A percentile compares a stretch with the other conserved stretches of the same genome.
Conservation (phyloP, 228 moss, liverwort and hornwort genomes). For the Sphagnum magellanicum region DNA sequence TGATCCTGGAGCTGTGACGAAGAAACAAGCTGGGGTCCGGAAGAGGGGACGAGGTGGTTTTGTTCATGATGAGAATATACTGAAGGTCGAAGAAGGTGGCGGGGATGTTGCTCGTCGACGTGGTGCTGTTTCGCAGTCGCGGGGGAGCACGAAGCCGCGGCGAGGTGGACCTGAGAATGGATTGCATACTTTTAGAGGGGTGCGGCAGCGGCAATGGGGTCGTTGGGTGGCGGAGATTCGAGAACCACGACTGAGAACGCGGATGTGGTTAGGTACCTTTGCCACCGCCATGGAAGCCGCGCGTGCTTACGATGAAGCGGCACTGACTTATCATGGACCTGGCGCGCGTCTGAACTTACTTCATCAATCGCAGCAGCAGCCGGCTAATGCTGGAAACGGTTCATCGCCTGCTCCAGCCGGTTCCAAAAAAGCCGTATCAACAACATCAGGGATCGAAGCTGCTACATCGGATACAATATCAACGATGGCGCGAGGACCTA, state of each 20-base stretch:
- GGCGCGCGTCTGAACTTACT: slow-evolving; percentile 57
- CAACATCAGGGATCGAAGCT: too few relatives aligned
- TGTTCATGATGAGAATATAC: too few relatives aligned
- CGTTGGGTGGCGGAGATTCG: slow-evolving; percentile 74
- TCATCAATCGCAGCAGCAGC: background rate
- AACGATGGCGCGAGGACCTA: too few relatives aligned
- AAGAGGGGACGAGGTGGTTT: too few relatives aligned
- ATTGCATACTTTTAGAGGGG: slow-evolving; percentile 53
- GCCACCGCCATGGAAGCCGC: slow-evolving; percentile 62
- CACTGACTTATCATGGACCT: slow-evolving; percentile 51
- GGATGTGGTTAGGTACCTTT: slow-evolving; percentile 71
- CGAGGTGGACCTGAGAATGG: slow-evolving; percentile 65
- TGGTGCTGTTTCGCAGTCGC: too few relatives aligned
- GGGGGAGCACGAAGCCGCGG: background rate
- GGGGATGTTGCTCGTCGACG: too few relatives aligned
- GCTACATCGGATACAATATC: too few relatives aligned
- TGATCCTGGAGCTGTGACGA: too few relatives aligned
- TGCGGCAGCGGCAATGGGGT: slow-evolving; percentile 71
- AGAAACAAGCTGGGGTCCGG: too few relatives aligned
- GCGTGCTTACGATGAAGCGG: slow-evolving; percentile 63
- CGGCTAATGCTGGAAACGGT: background rate
- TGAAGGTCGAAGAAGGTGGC: too few relatives aligned
- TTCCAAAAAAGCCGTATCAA: too few relatives aligned
- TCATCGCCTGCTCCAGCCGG: background rate
- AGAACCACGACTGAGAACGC: slow-evolving; percentile 48